These are phyloP conservation scores for Talaromyces sp. DNA, from an alignment of 2,329 filamentous ascomycete genomes.

Conservation along the genomic window DNA sequence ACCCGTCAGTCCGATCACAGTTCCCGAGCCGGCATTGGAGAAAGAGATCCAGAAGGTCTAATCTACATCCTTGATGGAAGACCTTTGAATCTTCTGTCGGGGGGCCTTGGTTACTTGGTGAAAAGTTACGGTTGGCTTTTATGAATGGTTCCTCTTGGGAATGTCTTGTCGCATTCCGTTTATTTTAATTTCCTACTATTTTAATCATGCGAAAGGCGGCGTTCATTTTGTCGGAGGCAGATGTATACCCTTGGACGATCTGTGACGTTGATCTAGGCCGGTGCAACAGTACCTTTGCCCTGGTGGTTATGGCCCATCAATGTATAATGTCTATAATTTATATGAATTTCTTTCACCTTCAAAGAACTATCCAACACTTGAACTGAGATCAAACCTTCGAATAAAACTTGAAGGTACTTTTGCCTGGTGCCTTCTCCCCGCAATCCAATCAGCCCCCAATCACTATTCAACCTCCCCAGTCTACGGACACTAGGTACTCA, in stretches of 20 bases:
- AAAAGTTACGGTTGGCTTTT: too few relatives aligned
- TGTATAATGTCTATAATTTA: conserved; percentile 5
- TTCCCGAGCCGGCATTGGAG: conserved; percentile 21
- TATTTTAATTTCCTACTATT: not conserved
- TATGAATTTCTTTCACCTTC: too few relatives aligned
- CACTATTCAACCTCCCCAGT: too few relatives aligned
- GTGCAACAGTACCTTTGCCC: not conserved
- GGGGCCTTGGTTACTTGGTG: not conserved
- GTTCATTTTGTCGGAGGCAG: not conserved
- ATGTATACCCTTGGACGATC: not conserved
- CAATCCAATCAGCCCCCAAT: too few relatives aligned
- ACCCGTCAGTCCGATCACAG: conserved; percentile 16
- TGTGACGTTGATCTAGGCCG: not conserved
- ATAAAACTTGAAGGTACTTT: too few relatives aligned
- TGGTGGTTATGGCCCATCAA: not conserved
- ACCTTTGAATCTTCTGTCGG: not conserved
- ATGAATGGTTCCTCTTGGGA: too few relatives aligned
- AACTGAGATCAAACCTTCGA: not conserved
- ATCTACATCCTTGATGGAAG: not conserved
- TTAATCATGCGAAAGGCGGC: not conserved
- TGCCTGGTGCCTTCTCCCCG: too few relatives aligned
- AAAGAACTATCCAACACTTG: not conserved
- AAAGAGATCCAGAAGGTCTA: conserved; percentile 13
- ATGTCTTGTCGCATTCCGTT: not conserved
- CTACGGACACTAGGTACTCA: not conserved